Evolutionary conservation across 1,139 yeast species (phyloP).

Genomic region (Pichia sp.): DNA sequence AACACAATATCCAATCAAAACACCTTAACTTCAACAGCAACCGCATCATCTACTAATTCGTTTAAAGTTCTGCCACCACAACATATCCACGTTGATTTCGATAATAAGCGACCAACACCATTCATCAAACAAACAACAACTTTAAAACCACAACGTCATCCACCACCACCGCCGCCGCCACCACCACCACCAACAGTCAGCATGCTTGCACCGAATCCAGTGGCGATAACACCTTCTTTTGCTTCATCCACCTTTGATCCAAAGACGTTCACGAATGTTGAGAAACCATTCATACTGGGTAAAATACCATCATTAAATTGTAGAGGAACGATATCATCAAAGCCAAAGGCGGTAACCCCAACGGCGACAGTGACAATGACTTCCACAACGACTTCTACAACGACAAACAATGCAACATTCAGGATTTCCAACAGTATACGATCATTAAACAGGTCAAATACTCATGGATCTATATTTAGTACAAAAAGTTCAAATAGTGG

Average conservation of each 20-base stretch:
- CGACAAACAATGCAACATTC: background rate
- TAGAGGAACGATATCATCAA: background rate
- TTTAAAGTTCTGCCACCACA: constrained; percentile 66
- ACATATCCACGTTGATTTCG: constrained; percentile 69
- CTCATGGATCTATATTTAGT: constrained; percentile 12
- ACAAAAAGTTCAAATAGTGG: constrained; percentile 11
- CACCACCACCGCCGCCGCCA: constrained; percentile 27
- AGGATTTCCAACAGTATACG: constrained; percentile 5
- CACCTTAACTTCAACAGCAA: background rate
- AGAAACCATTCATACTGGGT: constrained; percentile 3
- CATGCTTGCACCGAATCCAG: too few species aligned
- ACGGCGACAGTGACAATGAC: too few species aligned
- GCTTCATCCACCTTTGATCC: background rate
- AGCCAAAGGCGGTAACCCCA: background rate
- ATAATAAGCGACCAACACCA: constrained; percentile 72
- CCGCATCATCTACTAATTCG: constrained; percentile 22
- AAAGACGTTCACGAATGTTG: background rate
- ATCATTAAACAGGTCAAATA: constrained; percentile 14
- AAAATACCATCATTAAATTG: constrained; percentile 7
- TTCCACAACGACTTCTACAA: background rate
- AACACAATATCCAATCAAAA: background rate
- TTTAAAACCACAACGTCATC: constrained; percentile 26
- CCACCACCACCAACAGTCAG: background rate
- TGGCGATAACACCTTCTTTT: background rate
- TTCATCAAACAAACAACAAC: constrained; percentile 33